These are phyloP conservation scores for Saturnispora kantuleensis DNA, from an alignment of 805 yeast genomes.

Conservation along the genomic window DNA sequence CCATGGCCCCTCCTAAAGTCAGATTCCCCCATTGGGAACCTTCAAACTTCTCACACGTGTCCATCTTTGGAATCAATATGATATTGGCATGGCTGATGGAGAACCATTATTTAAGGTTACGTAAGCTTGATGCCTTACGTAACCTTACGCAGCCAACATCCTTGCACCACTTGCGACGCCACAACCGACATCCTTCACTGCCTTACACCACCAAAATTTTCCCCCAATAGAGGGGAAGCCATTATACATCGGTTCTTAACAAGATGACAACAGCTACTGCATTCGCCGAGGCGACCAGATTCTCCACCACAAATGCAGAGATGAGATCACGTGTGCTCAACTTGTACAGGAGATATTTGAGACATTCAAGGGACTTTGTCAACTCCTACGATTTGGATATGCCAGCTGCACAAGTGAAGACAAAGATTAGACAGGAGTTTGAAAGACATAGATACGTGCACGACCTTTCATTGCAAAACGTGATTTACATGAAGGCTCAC, in stretches of 20 bases:
- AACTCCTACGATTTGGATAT: slow-evolving; percentile 64
- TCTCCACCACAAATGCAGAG: slow-evolving; percentile 50
- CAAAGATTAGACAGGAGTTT: slow-evolving; percentile 81
- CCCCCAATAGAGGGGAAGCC: not conserved
- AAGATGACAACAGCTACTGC: slow-evolving; percentile 62
- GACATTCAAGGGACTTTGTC: slow-evolving; percentile 40
- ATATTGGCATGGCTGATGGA: too few species aligned
- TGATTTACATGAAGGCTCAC: slow-evolving; percentile 70
- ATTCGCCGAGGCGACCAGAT: slow-evolving; percentile 72
- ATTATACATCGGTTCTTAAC: not conserved
- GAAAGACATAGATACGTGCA: slow-evolving; percentile 71
- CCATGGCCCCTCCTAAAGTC: slow-evolving; percentile 35
- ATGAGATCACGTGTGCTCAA: slow-evolving; percentile 54
- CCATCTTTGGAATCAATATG: not conserved
- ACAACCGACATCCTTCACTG: not conserved
- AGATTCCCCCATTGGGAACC: slow-evolving; percentile 45
- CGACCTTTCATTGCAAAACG: slow-evolving; percentile 56
- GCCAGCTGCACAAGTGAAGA: slow-evolving; percentile 70
- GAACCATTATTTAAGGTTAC: not conserved
- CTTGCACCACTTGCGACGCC: not conserved
- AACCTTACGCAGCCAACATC: not conserved
- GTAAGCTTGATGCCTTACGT: not conserved
- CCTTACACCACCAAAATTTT: not conserved
- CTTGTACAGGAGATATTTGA: slow-evolving; percentile 65
- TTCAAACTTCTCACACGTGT: slow-evolving; percentile 33